Evolutionary conservation across 2,329 filamentous ascomycete genomes (phyloP).

Genomic region (Fusarium palustre): DNA sequence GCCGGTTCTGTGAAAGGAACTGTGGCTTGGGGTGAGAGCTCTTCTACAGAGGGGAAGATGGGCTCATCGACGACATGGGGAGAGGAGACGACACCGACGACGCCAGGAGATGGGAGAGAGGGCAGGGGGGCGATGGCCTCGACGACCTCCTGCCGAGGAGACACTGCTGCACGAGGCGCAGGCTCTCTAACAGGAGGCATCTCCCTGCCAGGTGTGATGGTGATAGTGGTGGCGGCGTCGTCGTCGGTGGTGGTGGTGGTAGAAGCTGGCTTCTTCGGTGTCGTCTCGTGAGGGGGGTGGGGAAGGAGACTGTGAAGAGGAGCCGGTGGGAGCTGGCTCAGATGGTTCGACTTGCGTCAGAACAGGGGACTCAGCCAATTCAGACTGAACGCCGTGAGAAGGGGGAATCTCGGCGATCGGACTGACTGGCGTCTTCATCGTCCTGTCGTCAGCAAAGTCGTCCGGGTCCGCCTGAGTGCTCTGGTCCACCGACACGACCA

Average conservation of each 20-base stretch:
- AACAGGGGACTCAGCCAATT: neutral
- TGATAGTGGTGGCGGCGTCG: neutral
- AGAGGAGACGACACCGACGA: neutral
- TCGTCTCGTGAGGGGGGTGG: neutral
- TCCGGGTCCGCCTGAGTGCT: conserved; percentile 17
- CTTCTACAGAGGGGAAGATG: neutral
- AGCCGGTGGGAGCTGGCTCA: neutral
- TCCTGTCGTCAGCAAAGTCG: neutral
- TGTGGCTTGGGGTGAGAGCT: neutral
- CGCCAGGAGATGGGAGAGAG: neutral
- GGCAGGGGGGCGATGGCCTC: neutral
- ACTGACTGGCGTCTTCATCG: neutral
- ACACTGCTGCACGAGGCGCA: neutral
- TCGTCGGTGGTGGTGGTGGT: neutral
- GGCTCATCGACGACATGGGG: neutral
- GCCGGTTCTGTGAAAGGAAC: neutral
- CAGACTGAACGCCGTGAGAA: conserved; percentile 10
- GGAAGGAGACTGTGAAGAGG: neutral
- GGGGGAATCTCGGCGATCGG: neutral
- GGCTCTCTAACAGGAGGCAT: neutral
- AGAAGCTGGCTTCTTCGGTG: neutral
- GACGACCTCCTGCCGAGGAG: neutral
- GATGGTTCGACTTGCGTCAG: neutral
- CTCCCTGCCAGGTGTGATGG: neutral
- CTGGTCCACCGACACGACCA: neutral